phyloP scores from a whole-genome alignment of 2,329 filamentous ascomycete genomes.

The Fusarium pseudonygamai region DNA sequence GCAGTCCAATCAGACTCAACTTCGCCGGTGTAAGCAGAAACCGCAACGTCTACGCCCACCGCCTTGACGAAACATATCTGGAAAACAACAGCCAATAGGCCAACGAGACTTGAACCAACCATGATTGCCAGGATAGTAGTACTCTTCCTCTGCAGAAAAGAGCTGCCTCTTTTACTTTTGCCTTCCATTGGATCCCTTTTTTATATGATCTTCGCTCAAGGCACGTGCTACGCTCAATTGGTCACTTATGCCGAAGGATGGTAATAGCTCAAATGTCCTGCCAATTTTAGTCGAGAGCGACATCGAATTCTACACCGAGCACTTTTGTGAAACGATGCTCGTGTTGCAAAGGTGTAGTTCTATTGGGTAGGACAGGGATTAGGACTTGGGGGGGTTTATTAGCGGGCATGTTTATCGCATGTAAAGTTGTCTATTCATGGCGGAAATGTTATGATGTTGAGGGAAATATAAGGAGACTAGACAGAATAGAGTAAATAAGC shows the following conservation, averaged over 20 bases:
- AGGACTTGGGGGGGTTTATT: neutral
- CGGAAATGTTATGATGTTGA: neutral
- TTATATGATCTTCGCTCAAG: conserved; percentile 12
- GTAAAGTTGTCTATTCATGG: neutral
- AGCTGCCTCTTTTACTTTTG: neutral
- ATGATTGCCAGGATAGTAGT: conserved; percentile 28
- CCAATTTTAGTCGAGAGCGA: conserved; percentile 7
- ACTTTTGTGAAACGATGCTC: conserved; percentile 13
- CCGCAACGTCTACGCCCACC: conserved; percentile 40
- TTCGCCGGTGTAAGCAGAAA: conserved; percentile 48
- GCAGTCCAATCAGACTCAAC: conserved; percentile 55
- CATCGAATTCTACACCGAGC: conserved; percentile 19
- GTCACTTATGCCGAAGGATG: conserved; percentile 1
- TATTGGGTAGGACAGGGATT: conserved; percentile 26
- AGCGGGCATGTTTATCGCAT: conserved; percentile 21
- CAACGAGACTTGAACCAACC: conserved; percentile 31
- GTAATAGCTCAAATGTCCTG: conserved; percentile 9
- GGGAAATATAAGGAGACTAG: neutral
- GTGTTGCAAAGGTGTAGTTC: conserved; percentile 27
- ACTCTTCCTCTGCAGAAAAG: neutral
- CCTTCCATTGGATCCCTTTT: conserved; percentile 14
- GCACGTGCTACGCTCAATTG: conserved; percentile 23
- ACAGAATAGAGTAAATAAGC: neutral
- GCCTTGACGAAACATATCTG: conserved; percentile 32
- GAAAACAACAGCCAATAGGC: conserved; percentile 28